Evolutionary conservation across 257 asterid species (phyloP).

Genomic region (Przewalskia tangutica): DNA sequence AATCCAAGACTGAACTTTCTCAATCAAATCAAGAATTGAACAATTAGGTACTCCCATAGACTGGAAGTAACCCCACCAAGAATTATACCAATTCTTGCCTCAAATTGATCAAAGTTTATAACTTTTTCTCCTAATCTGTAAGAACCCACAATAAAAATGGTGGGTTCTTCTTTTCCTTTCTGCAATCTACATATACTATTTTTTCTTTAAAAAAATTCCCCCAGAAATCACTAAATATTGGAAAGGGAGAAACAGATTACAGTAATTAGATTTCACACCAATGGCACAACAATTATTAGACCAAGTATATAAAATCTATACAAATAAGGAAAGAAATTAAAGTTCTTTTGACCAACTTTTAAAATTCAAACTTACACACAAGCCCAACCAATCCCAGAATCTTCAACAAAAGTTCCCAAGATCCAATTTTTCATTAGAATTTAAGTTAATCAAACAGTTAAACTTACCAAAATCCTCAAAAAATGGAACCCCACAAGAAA

Average conservation of each 20-base stretch:
- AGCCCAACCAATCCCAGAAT: slow-evolving; percentile 66
- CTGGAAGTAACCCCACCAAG: slow-evolving; percentile 28
- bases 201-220: slow-evolving; percentile 14
- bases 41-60: slow-evolving; percentile 59
- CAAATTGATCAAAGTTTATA: too few relatives aligned
- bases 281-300: not conserved
- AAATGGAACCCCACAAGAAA: not conserved
- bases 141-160: slow-evolving; percentile 66
- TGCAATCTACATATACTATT: slow-evolving; percentile 12
- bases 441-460: not conserved
- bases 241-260: slow-evolving; percentile 21
- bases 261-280: slow-evolving; percentile 22
- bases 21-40: slow-evolving; percentile 43
- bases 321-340: not conserved
- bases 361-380: slow-evolving; percentile 13
- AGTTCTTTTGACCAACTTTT: not conserved
- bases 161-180: slow-evolving; percentile 11
- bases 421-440: slow-evolving; percentile 33
- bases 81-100: too few relatives aligned
- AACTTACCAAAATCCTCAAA: not conserved
- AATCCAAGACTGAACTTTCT: slow-evolving; percentile 58
- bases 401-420: slow-evolving; percentile 42
- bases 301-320: not conserved
- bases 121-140: not conserved
- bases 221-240: slow-evolving; percentile 27